Evolutionary conservation across 768 basidiomycete species (phyloP).

Genomic region (Lyophyllum decastes): DNA sequence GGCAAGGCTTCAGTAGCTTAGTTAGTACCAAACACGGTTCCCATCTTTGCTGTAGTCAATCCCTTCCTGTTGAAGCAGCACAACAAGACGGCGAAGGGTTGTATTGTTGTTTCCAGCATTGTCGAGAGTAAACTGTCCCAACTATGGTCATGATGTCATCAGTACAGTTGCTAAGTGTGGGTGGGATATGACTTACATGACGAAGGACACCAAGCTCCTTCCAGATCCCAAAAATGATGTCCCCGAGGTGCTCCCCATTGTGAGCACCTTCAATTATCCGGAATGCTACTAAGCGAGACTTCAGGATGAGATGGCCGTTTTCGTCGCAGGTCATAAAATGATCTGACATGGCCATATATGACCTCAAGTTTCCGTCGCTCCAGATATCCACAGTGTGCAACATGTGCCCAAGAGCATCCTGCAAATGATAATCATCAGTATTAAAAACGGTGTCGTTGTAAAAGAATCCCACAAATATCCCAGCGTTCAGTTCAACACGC

Average conservation of each 20-base stretch:
- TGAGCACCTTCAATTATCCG: constrained; percentile 29
- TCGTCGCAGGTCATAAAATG: constrained; percentile 25
- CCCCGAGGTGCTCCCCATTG: constrained; percentile 18
- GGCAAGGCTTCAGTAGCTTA: too few relatives aligned
- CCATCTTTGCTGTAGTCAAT: constrained; percentile 12
- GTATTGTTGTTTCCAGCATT: constrained; percentile 37
- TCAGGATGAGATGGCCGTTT: constrained; percentile 21
- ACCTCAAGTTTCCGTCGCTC: constrained; percentile 22
- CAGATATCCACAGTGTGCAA: constrained; percentile 36
- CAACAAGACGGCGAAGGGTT: constrained; percentile 24
- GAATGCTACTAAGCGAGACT: constrained; percentile 29
- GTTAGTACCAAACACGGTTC: too few relatives aligned
- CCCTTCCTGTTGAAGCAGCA: background rate
- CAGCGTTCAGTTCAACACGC: too few relatives aligned
- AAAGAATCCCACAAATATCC: too few relatives aligned
- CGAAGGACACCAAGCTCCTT: background rate
- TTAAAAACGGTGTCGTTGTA: too few relatives aligned
- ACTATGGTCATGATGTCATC: too few relatives aligned
- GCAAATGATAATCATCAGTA: too few relatives aligned
- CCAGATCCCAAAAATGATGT: background rate
- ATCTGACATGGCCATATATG: constrained; percentile 31
- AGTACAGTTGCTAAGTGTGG: too few relatives aligned
- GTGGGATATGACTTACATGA: too few relatives aligned
- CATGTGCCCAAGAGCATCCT: constrained; percentile 22
- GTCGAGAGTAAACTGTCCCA: constrained; percentile 28